Conservation (phyloP, 1,139 yeast species). For the Yamadazyma membranifaciens region DNA sequence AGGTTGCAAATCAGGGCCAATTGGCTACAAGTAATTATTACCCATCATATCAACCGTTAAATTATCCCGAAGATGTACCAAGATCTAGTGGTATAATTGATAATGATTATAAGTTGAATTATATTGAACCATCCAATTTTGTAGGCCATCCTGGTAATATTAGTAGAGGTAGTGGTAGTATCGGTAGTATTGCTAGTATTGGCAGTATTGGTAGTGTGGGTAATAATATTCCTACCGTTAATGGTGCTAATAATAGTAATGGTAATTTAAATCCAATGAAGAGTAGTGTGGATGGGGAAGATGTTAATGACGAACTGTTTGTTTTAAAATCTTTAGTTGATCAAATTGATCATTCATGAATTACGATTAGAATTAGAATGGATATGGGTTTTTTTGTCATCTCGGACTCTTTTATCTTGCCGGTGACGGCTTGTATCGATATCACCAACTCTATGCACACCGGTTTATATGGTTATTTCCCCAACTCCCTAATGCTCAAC, state of each 20-base stretch:
- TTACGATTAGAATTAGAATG: constrained; percentile 7
- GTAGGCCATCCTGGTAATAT: constrained; percentile 4
- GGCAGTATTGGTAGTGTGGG: neutral
- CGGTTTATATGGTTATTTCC: too few species aligned
- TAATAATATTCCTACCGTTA: neutral
- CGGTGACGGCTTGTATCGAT: too few species aligned
- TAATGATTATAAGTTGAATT: neutral
- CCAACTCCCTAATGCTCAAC: too few species aligned
- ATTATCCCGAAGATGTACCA: constrained; percentile 1
- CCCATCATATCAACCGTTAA: neutral
- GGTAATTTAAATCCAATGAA: neutral
- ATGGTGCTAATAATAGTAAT: neutral
- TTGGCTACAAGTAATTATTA: too few species aligned
- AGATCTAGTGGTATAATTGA: neutral
- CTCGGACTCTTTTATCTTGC: too few species aligned
- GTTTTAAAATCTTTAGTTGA: constrained; percentile 45
- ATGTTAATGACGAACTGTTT: constrained; percentile 29
- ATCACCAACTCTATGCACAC: too few species aligned
- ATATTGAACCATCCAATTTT: too few species aligned
- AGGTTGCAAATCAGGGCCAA: neutral
- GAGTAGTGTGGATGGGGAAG: constrained; percentile 8
- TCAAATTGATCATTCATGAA: constrained; percentile 32
- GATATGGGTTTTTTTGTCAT: neutral
- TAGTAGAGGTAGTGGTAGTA: constrained; percentile 5
- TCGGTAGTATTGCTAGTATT: constrained; percentile 2